These are phyloP conservation scores for Paecilomyces fulvus DNA, from an alignment of 2,329 filamentous ascomycete genomes.

Conservation along the genomic window DNA sequence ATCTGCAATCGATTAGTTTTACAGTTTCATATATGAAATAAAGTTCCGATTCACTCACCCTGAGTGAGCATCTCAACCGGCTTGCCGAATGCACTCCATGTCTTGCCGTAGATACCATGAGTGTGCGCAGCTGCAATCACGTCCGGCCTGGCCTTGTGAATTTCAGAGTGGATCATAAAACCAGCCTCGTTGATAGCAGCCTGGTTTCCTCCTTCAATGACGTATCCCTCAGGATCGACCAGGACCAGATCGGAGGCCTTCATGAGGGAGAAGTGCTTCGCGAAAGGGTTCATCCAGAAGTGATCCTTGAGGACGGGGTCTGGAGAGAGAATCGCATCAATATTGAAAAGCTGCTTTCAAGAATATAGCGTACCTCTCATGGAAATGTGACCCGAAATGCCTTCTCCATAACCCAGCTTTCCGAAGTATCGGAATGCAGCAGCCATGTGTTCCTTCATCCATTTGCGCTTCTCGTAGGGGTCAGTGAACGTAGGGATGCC, in stretches of 20 bases:
- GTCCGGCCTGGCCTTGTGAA: conserved; percentile 52
- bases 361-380: conserved; percentile 22
- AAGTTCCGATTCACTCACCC: conserved; percentile 37
- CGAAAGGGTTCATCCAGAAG: conserved; percentile 34
- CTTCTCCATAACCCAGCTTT: conserved; percentile 15
- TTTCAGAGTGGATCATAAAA: conserved; percentile 53
- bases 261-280: conserved; percentile 34
- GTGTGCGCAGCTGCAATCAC: conserved; percentile 52
- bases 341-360: neutral
- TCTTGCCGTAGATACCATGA: conserved; percentile 51
- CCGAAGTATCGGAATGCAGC: conserved; percentile 26
- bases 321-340: conserved; percentile 6
- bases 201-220: conserved; percentile 33
- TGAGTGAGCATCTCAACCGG: conserved; percentile 52
- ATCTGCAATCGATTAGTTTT: conserved; percentile 14
- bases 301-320: conserved; percentile 30
- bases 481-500: conserved; percentile 34
- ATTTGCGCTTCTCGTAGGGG: conserved; percentile 40
- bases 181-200: conserved; percentile 38
- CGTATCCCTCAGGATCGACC: conserved; percentile 31
- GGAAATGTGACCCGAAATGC: conserved; percentile 30
- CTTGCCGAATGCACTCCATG: conserved; percentile 55
- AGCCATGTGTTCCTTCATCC: conserved; percentile 44
- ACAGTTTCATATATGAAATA: neutral
- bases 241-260: conserved; percentile 35